phyloP scores from a whole-genome alignment of 2,329 filamentous ascomycete genomes.

The Trichoderma oligosporum region DNA sequence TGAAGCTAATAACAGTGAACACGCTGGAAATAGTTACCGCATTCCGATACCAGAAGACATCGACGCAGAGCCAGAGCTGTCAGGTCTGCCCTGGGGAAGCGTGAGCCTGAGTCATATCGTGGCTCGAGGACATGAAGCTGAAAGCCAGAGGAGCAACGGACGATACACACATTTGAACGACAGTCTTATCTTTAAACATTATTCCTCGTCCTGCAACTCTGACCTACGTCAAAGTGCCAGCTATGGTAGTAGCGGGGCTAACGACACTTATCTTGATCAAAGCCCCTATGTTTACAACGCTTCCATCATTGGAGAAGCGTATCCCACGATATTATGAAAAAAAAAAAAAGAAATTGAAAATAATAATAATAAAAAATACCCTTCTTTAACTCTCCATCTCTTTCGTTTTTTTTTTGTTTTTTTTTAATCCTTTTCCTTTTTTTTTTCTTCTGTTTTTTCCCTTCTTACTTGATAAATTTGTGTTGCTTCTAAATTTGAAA shows the following conservation, averaged over 20 bases:
- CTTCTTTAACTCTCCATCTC: background rate
- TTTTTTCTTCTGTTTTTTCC: no score
- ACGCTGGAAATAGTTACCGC: conserved; percentile 62
- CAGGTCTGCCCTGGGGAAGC: conserved; percentile 70
- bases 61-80: conserved; percentile 47
- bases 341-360: no score
- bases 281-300: conserved; percentile 27
- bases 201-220: conserved; percentile 26
- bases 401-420: background rate
- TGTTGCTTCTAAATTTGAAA: no score
- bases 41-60: conserved; percentile 58
- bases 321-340: conserved; percentile 1
- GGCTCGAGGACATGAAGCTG: conserved; percentile 47
- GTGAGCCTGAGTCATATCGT: conserved; percentile 57
- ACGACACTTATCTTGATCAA: conserved; percentile 35
- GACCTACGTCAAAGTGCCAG: conserved; percentile 29
- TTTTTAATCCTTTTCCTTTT: background rate
- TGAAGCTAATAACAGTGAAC: conserved; percentile 58
- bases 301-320: background rate
- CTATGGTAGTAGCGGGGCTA: conserved; percentile 33
- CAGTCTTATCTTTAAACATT: conserved; percentile 31
- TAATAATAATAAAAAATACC: background rate
- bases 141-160: conserved; percentile 43
- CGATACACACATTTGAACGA: conserved; percentile 36
- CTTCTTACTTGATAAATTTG: no score